phyloP scores from a whole-genome alignment of 495 filamentous ascomycete genomes.

The Aspergillus egyptiacus region DNA sequence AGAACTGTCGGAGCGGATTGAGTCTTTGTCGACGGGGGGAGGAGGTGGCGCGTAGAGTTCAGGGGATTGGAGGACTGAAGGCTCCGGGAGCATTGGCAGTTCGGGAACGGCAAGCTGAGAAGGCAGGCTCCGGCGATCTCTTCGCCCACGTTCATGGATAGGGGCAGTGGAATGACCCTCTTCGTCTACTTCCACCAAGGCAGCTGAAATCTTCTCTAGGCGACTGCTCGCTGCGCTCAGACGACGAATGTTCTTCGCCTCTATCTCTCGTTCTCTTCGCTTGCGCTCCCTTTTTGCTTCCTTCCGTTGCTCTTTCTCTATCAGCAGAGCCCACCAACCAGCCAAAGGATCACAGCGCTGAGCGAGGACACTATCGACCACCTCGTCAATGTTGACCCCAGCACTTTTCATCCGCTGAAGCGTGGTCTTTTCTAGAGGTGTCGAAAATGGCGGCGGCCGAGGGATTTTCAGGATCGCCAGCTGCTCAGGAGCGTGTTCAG shows the following conservation, averaged over 20 bases:
- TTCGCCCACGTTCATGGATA: conserved; percentile 43
- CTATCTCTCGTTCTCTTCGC: conserved; percentile 75
- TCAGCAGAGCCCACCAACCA: conserved; percentile 92
- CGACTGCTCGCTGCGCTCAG: conserved; percentile 82
- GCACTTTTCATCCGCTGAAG: conserved; percentile 91
- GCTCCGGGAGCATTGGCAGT: conserved; percentile 67
- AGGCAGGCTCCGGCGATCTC: conserved; percentile 52
- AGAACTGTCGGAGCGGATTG: conserved; percentile 63
- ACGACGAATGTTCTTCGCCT: conserved; percentile 72
- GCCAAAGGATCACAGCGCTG: conserved; percentile 84
- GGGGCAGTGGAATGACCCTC: conserved; percentile 43
- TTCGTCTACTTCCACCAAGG: conserved; percentile 69
- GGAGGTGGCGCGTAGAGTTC: conserved; percentile 43
- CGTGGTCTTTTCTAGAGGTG: conserved; percentile 82
- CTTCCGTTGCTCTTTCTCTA: conserved; percentile 95
- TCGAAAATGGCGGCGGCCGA: conserved; percentile 79
- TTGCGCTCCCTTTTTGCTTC: conserved; percentile 76
- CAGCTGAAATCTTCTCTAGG: conserved; percentile 69
- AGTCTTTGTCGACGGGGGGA: conserved; percentile 71
- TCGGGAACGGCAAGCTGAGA: conserved; percentile 54
- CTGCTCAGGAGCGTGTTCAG: conserved; percentile 82
- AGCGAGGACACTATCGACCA: conserved; percentile 88
- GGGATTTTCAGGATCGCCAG: conserved; percentile 83
- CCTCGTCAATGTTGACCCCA: conserved; percentile 87
- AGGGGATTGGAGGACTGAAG: conserved; percentile 31